Evolutionary conservation across 2,329 filamentous ascomycete genomes (phyloP).

Genomic region (Stemphylium vesicarium): DNA sequence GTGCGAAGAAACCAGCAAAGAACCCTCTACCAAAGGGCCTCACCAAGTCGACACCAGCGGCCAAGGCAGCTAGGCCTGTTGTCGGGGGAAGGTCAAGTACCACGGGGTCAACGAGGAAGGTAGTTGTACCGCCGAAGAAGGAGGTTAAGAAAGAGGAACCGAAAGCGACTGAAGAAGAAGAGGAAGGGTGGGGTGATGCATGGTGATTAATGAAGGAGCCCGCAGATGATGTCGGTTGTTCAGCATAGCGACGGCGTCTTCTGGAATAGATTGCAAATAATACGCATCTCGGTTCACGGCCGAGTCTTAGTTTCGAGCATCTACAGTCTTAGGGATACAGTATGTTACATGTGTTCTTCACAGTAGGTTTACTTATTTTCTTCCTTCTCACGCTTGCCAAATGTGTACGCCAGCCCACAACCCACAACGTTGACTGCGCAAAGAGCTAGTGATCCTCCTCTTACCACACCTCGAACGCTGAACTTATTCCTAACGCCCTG

Average conservation of each 20-base stretch:
- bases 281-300: neutral
- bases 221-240: constrained; percentile 4
- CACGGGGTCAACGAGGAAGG: constrained; percentile 39
- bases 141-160: constrained; percentile 41
- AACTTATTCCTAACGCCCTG: constrained; percentile 56
- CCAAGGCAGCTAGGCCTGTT: constrained; percentile 42
- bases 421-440: constrained; percentile 59
- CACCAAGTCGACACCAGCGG: constrained; percentile 60
- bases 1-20: constrained; percentile 68
- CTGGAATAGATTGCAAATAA: constrained; percentile 1
- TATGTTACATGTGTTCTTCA: constrained; percentile 6
- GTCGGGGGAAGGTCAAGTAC: constrained; percentile 40
- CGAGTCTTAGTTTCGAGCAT: neutral
- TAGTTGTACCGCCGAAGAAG: constrained; percentile 37
- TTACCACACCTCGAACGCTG: constrained; percentile 57
- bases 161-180: constrained; percentile 51
- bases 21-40: constrained; percentile 86
- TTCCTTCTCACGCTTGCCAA: constrained; percentile 53
- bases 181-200: constrained; percentile 49
- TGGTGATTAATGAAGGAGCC: constrained; percentile 32
- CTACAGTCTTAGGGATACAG: constrained; percentile 3
- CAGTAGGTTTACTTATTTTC: constrained; percentile 21
- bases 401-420: constrained; percentile 60
- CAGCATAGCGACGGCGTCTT: constrained; percentile 20
- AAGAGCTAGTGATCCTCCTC: constrained; percentile 59